Percentiles rank a stretch among this genome's conserved stretches.
phyloP scores from a whole-genome alignment of 345 rosid genomes.

The Linum lewisii region DNA sequence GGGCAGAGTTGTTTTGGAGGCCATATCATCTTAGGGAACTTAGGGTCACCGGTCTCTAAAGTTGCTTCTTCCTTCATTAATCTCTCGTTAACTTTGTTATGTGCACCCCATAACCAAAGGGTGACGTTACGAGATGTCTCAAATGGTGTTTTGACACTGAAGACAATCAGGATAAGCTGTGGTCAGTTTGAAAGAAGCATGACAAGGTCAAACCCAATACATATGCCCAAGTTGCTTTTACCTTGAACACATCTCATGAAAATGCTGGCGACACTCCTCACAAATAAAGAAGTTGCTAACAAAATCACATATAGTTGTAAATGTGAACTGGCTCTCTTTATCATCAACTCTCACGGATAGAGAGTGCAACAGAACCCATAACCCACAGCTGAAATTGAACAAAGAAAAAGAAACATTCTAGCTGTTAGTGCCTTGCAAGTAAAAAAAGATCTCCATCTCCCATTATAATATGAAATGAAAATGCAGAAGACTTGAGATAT shows the following conservation, averaged over 20 bases:
- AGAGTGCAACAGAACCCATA: conserved; percentile 95
- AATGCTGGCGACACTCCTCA: conserved; percentile 93
- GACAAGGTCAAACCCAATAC: background rate
- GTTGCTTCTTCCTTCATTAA: conserved; percentile 70
- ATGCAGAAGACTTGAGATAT: background rate
- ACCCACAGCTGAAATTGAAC: conserved; percentile 65
- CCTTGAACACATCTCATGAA: conserved; percentile 85
- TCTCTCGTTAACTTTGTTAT: conserved; percentile 80
- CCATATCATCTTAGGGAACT: conserved; percentile 86
- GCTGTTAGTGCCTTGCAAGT: background rate
- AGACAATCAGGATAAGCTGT: conserved; percentile 7
- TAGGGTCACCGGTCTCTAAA: conserved; percentile 71
- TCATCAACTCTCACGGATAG: conserved; percentile 80
- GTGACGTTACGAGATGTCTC: conserved; percentile 59
- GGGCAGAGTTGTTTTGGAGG: conserved; percentile 87
- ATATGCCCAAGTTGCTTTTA: conserved; percentile 19
- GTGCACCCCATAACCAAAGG: conserved; percentile 92
- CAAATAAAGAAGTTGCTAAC: conserved; percentile 84
- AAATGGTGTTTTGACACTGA: conserved; percentile 64
- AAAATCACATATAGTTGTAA: conserved; percentile 69
- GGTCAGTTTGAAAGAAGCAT: conserved; percentile 14
- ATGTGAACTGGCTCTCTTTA: conserved; percentile 82
- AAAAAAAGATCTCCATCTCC: background rate
- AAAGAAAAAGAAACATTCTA: conserved; percentile 1
- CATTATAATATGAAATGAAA: background rate